Percentiles rank a stretch among this genome's conserved stretches.
Evolutionary conservation across 176 grass and related monocot species (phyloP).

Genomic region (Cymbopogon citratus): DNA sequence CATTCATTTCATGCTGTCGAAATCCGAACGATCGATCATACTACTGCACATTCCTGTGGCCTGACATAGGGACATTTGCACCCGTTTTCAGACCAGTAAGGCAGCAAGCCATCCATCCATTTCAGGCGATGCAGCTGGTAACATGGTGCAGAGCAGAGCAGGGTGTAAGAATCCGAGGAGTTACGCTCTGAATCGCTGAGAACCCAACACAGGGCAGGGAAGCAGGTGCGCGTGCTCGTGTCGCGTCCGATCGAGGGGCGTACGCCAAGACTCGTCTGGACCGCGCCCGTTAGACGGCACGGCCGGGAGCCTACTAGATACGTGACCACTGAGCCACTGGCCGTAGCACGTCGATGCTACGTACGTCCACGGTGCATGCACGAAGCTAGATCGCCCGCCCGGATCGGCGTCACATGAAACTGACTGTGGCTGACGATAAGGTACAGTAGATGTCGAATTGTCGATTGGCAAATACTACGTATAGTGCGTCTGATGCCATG

Average conservation of each 20-base stretch:
- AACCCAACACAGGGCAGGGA: neutral
- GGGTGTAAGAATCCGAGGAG: neutral
- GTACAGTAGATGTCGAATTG: neutral
- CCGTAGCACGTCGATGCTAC: too few relatives aligned
- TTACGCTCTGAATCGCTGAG: too few relatives aligned
- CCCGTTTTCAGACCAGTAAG: neutral
- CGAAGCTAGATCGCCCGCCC: neutral
- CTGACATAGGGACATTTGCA: neutral
- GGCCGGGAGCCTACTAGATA: too few relatives aligned
- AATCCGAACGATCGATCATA: neutral
- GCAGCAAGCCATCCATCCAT: neutral
- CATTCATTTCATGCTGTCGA: neutral
- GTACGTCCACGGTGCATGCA: neutral
- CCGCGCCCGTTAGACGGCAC: too few relatives aligned
- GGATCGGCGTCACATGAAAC: neutral
- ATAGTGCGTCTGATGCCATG: neutral
- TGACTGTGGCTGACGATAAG: neutral
- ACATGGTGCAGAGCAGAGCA: neutral
- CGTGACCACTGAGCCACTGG: too few relatives aligned
- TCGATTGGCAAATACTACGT: too few relatives aligned
- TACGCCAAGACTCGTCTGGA: too few relatives aligned
- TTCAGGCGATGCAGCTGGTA: neutral
- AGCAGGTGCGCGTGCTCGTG: neutral
- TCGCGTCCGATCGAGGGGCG: too few relatives aligned
- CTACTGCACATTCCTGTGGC: neutral